Evolutionary conservation across 140 eudicot species (phyloP).

Genomic region (Senecio squalidus): DNA sequence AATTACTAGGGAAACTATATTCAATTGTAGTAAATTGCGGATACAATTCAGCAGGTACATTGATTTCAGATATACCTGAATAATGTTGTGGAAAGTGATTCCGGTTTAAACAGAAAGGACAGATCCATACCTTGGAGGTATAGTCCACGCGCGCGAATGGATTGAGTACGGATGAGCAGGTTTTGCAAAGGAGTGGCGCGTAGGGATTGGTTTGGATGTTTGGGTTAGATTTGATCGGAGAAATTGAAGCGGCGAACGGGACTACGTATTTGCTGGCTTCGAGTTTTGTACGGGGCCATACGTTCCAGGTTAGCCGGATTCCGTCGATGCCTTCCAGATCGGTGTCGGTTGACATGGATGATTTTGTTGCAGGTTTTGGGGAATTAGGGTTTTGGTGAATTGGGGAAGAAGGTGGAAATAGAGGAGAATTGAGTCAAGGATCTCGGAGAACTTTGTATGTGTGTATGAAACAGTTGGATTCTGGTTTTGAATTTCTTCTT

Average conservation of each 20-base stretch:
- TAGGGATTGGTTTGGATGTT: constrained; percentile 68
- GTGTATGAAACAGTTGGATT: too few species aligned
- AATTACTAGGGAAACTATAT: constrained; percentile 37
- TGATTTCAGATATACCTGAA: constrained; percentile 61
- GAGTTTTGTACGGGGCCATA: constrained; percentile 82
- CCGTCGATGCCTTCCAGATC: constrained; percentile 88
- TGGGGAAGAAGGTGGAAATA: too few species aligned
- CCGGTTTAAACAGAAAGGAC: constrained; percentile 79
- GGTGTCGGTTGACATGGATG: constrained; percentile 48
- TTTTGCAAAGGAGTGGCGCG: constrained; percentile 75
- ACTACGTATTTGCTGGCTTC: constrained; percentile 84
- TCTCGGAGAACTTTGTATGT: too few species aligned
- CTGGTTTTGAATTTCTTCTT: too few species aligned
- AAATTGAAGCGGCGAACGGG: constrained; percentile 82
- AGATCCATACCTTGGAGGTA: constrained; percentile 90
- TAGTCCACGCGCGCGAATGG: constrained; percentile 78
- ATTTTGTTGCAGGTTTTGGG: too few species aligned
- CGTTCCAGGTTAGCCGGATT: constrained; percentile 76
- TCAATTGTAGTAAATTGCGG: constrained; percentile 74
- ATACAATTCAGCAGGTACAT: constrained; percentile 78
- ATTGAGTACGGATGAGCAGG: constrained; percentile 63
- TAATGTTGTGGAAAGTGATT: constrained; percentile 86
- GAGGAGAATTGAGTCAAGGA: too few species aligned
- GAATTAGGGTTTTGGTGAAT: too few species aligned
- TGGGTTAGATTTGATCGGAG: constrained; percentile 75